Percentiles rank a stretch among this genome's conserved stretches.
phyloP scores from a whole-genome alignment of 2,329 filamentous ascomycete species.

The Xylaria sp. region DNA sequence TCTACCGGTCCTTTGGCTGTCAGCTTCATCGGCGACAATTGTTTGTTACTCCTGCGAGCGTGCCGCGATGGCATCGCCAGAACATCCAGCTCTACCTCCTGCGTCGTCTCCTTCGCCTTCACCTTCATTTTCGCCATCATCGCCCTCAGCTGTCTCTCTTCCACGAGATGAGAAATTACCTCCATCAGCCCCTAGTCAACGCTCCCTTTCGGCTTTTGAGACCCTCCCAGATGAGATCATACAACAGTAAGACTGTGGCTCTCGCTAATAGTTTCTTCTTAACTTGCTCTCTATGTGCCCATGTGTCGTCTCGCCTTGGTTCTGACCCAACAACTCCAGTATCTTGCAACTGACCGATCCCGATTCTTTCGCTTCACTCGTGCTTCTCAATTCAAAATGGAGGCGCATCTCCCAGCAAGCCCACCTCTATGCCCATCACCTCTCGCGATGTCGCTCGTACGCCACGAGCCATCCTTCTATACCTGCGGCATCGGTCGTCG shows the following conservation, averaged over 20 bases:
- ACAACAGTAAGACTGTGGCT: constrained; percentile 63
- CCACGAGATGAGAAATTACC: constrained; percentile 35
- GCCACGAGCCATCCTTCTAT: constrained; percentile 59
- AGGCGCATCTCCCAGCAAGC: constrained; percentile 70
- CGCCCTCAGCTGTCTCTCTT: constrained; percentile 8
- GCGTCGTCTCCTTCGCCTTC: constrained; percentile 8
- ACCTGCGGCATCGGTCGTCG: constrained; percentile 53
- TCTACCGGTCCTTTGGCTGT: neutral
- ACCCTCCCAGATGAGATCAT: constrained; percentile 76
- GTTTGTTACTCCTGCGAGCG: constrained; percentile 8
- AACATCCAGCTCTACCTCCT: constrained; percentile 3
- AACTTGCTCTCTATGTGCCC: constrained; percentile 22
- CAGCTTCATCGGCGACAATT: constrained; percentile 16
- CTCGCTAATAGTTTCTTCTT: constrained; percentile 12
- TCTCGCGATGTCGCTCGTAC: constrained; percentile 70
- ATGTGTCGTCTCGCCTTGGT: constrained; percentile 7
- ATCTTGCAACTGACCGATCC: constrained; percentile 71
- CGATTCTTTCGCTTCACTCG: constrained; percentile 73
- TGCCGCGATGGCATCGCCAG: constrained; percentile 35
- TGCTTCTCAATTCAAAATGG: constrained; percentile 74
- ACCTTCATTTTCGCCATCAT: neutral
- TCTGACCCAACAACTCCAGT: constrained; percentile 53
- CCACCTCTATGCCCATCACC: constrained; percentile 71
- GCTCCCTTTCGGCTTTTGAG: constrained; percentile 58
- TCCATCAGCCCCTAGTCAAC: constrained; percentile 19